Evolutionary conservation across 805 yeast genomes (phyloP), one percentile per base, ranked within the genome.

Genomic region (Priceomyces melissophilus): DNA sequence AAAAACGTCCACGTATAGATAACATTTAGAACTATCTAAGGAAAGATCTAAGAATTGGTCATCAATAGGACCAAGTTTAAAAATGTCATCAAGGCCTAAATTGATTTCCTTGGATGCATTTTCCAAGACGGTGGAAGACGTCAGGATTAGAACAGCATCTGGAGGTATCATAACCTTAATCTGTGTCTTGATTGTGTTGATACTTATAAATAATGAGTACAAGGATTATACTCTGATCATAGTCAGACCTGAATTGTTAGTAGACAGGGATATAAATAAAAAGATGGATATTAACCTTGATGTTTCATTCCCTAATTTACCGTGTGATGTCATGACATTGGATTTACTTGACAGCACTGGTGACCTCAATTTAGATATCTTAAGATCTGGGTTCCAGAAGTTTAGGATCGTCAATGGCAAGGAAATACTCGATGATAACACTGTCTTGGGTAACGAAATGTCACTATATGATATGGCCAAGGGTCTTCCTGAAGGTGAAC

Each of bases 101-200:
- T 62, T 81, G 48, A 58, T 86, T 37, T 78, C 82, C 32, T 67
- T 86, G 44, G 98, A 90, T 63, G 95, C 91, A n/a, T 90, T 91
- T 58, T 78, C 95, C 23, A 91, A 90, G 64, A 87, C 97, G 4
- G 90, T 87, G 28, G 98, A 91, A 56, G 99, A 93, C 60, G 95
- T 95, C 7, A 77, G 87, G 38, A 79, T 93, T 45, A 81, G 85
- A 47, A 93, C 99, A 3, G 75, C 91, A 4, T 75, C 91, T 7
- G 99, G 99, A 39, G 99, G 96, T 2, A 53, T 88, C 20, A 86
- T 93, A 54, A 88, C 98, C 2, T 54, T 93, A 32, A 65, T 78
- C 2, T 84, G 96, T 54, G 54, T 79, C 2, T 38, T 79, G 4
- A 69, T 85, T 2, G 81, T 87, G 12, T 41, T 83, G 15, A 50